Evolutionary conservation across 257 asterid species (phyloP).

Genomic region (Solanum ahanhuiri): DNA sequence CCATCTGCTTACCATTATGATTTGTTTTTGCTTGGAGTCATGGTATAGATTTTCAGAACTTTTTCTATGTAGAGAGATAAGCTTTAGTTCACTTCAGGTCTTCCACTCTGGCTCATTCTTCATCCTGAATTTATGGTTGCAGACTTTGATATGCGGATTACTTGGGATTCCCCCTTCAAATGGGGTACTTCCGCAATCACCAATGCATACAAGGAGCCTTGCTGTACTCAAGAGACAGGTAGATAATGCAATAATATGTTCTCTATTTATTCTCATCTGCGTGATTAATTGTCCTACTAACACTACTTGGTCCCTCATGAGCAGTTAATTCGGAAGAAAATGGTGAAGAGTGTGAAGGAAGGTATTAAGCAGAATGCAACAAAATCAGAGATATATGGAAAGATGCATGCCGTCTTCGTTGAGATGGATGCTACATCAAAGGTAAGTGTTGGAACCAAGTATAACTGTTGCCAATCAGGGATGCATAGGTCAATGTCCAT

Average conservation of each 20-base stretch:
- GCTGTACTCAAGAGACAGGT: constrained; percentile 91
- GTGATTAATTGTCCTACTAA: neutral
- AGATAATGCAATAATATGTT: neutral
- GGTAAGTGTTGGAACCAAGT: constrained; percentile 26
- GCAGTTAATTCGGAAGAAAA: constrained; percentile 66
- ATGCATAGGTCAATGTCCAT: neutral
- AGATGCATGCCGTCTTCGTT: constrained; percentile 77
- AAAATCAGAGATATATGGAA: constrained; percentile 78
- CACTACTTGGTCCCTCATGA: neutral
- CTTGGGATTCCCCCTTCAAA: constrained; percentile 98
- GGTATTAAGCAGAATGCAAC: constrained; percentile 64
- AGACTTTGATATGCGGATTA: constrained; percentile 91
- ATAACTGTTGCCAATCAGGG: neutral
- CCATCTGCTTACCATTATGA: constrained; percentile 87
- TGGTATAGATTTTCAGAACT: constrained; percentile 31
- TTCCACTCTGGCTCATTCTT: neutral
- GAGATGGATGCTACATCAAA: constrained; percentile 69
- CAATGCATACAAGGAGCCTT: constrained; percentile 96
- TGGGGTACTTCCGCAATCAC: constrained; percentile 98
- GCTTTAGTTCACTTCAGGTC: neutral
- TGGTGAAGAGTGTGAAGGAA: constrained; percentile 75
- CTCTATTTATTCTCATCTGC: neutral
- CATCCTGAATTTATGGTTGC: constrained; percentile 2
- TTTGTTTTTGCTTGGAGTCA: constrained; percentile 60
- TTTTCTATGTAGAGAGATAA: neutral